These are phyloP conservation scores for Pelargonium australe DNA, from an alignment of 441 rosid genomes.

Conservation along the genomic window DNA sequence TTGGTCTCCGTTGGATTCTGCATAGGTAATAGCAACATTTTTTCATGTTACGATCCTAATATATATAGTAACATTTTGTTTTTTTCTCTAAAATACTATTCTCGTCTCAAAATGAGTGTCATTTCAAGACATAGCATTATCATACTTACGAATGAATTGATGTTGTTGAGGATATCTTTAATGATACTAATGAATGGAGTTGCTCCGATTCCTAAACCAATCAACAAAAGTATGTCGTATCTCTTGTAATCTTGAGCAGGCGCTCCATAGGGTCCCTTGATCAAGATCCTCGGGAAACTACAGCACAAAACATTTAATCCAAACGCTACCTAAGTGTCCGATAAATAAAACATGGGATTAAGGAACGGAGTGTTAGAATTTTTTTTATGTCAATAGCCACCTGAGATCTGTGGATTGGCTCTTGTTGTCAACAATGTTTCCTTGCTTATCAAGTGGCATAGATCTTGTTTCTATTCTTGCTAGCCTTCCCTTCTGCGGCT, in stretches of 20 bases:
- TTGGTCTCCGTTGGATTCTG: slow-evolving; percentile 16
- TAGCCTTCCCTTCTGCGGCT: slow-evolving; percentile 37
- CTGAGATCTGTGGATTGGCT: no score
- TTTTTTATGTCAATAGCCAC: no score
- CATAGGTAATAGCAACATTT: not conserved
- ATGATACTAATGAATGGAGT: slow-evolving; percentile 90
- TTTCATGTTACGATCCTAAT: no score
- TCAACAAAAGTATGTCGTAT: slow-evolving; percentile 65
- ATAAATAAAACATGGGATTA: no score
- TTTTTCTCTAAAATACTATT: no score
- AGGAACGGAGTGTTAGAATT: no score
- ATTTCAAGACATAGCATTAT: no score
- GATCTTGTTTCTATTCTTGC: slow-evolving; percentile 66
- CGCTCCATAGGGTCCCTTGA: slow-evolving; percentile 91
- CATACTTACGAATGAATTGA: slow-evolving; percentile 7
- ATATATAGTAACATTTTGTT: no score
- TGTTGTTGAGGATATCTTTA: slow-evolving; percentile 70
- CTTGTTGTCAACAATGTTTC: not conserved
- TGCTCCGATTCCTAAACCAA: slow-evolving; percentile 93
- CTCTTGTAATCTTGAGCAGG: slow-evolving; percentile 80
- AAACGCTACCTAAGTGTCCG: no score
- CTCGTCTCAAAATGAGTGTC: no score
- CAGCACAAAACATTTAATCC: not conserved
- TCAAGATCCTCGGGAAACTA: slow-evolving; percentile 61
- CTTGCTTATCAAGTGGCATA: slow-evolving; percentile 18